A percentile compares a stretch with the other conserved stretches of the same genome.
phyloP scores from a whole-genome alignment of 1,139 yeast genomes.

The Zygotorulaspora mrakii region DNA sequence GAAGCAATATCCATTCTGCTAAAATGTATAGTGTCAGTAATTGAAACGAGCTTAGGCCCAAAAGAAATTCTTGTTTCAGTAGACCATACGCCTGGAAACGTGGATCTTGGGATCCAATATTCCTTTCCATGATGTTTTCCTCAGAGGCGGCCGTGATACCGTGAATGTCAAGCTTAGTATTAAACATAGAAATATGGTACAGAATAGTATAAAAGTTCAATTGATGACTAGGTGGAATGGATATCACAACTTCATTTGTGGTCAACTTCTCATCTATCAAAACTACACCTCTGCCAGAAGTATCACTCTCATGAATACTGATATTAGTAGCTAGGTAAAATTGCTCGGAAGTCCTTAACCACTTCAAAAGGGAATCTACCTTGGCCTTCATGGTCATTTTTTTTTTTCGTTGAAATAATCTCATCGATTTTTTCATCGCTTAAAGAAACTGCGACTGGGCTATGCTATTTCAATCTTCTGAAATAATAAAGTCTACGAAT shows the following conservation, averaged over 20 bases:
- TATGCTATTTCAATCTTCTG: no score
- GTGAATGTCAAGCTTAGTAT: conserved; percentile 30
- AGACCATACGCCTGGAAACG: conserved; percentile 32
- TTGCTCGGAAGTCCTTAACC: conserved; percentile 24
- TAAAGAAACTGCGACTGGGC: no score
- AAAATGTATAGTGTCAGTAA: conserved; percentile 47
- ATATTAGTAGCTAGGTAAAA: conserved; percentile 27
- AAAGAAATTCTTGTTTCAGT: conserved; percentile 24
- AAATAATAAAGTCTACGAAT: no score
- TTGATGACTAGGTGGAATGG: conserved; percentile 56
- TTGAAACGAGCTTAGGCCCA: conserved; percentile 37
- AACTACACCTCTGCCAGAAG: conserved; percentile 64
- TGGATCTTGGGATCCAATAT: conserved; percentile 25
- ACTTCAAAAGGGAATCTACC: conserved; percentile 17
- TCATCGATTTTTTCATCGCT: not conserved
- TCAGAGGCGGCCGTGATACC: conserved; percentile 12
- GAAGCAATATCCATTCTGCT: conserved; percentile 41
- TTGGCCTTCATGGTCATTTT: conserved; percentile 17
- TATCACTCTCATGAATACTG: conserved; percentile 35
- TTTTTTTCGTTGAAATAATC: not conserved
- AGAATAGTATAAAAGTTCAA: conserved; percentile 58
- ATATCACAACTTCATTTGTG: conserved; percentile 46
- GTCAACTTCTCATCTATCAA: conserved; percentile 39
- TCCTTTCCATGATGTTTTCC: no score
- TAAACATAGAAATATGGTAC: conserved; percentile 41